Base-by-base conservation (phyloP, 805 yeast species). In the Wickerhamiella dianesei region DNA sequence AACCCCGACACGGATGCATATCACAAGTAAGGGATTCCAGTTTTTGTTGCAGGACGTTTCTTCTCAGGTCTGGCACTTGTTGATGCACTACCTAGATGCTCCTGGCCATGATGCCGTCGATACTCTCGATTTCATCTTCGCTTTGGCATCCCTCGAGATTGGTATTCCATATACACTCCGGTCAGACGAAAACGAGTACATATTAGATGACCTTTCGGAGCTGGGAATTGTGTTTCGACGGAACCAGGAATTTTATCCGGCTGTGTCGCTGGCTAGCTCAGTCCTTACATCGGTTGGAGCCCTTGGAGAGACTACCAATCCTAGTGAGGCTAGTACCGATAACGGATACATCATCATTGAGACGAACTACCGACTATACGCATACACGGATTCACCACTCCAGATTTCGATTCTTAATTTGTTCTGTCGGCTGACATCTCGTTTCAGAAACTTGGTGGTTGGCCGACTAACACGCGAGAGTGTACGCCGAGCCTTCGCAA, bases 401-500 rank as follows among this genome's bases (percentile, higher is more conserved):
- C 97, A 92, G 64, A 88, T 89, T 54, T 96, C 97, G 9, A 83
- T 92, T 50, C 68, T 92, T 46, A 84, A 87, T 59, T 63, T 92
- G 41, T 92, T 92, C 66, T 94, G 86, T 21, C 92, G 85, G 59
- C 65, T 92, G 50, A 80, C 77, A 53, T 74, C 94, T 0, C 70
- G 98, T 50, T 92, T 92, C 62, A 70, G 87, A 13, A 92, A 92
- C 60, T 79, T 92, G 80, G 96, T 92, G 2, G 77, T 92, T 3
- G 98, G 98, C 1, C 86, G 83, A 53, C 74, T 92, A 49, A 88
- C 96, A 3, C 76, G 97, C 62, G 96, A 89, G 56, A 84, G 95
- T 0, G 80, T 92, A 18, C 71, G 97, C 50, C 70, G 74, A 46
- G 98, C 98, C 0, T 65, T 92, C 36, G 61, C 70, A 39, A 85